A percentile compares a stretch with the other conserved stretches of the same genome.
phyloP scores from a whole-genome alignment of 192 early-diverging fungal species.

The Coemansia erecta region DNA sequence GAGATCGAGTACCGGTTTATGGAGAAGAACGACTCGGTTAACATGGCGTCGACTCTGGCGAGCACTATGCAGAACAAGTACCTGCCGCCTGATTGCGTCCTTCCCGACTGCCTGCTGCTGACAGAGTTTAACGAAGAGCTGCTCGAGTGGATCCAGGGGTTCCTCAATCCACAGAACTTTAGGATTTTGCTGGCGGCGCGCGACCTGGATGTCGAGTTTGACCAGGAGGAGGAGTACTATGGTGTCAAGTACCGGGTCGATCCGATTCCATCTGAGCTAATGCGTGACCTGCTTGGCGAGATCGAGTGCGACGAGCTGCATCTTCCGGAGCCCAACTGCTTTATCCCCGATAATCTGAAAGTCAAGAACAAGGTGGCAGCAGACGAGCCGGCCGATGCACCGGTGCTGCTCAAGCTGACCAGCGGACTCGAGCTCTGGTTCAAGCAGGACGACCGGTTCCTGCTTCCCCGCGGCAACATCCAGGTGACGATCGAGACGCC shows the following conservation, averaged over 20 bases:
- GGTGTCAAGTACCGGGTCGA: slow-evolving; percentile 73
- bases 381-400: slow-evolving; percentile 13
- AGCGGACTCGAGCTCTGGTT: slow-evolving; percentile 76
- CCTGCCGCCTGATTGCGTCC: slow-evolving; percentile 58
- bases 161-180: slow-evolving; percentile 64
- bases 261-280: slow-evolving; percentile 55
- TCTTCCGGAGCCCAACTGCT: slow-evolving; percentile 74
- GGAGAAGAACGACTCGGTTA: slow-evolving; percentile 69
- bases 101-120: slow-evolving; percentile 70
- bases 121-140: slow-evolving; percentile 63
- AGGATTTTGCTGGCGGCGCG: slow-evolving; percentile 53
- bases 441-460: slow-evolving; percentile 92
- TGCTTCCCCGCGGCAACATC: slow-evolving; percentile 83
- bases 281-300: slow-evolving; percentile 25
- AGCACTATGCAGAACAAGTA: slow-evolving; percentile 78
- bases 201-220: slow-evolving; percentile 42
- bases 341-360: slow-evolving; percentile 82
- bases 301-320: slow-evolving; percentile 57
- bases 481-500: slow-evolving; percentile 72
- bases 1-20: slow-evolving; percentile 67
- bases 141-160: slow-evolving; percentile 62
- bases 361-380: slow-evolving; percentile 51
- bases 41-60: slow-evolving; percentile 67
- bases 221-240: slow-evolving; percentile 74
- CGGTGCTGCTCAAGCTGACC: slow-evolving; percentile 27